A percentile compares a stretch with the other conserved stretches of the same genome.
Conservation (phyloP, 163 green algal genomes). For the Scenedesmus sp. region DNA sequence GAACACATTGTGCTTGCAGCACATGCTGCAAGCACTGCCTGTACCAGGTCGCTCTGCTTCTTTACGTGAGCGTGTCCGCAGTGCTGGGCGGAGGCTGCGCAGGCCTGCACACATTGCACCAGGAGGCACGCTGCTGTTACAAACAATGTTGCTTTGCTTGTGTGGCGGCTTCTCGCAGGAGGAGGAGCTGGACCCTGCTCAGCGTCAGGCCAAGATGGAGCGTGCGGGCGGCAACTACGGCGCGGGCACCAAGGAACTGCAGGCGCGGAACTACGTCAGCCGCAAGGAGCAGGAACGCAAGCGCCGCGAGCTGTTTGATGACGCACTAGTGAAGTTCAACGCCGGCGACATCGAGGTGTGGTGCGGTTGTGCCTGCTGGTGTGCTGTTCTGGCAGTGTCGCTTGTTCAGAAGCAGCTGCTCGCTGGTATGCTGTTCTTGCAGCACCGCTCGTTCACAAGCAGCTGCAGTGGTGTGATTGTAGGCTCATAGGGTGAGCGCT, state of each 20-base stretch:
- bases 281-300: conserved; percentile 90
- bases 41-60: too few species aligned
- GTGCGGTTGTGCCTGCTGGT: not conserved
- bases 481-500: too few species aligned
- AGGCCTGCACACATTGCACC: too few species aligned
- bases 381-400: not conserved
- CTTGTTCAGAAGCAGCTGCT: too few species aligned
- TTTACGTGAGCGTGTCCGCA: too few species aligned
- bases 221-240: conserved; percentile 96
- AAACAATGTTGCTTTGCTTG: not conserved
- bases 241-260: conserved; percentile 93
- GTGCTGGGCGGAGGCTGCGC: too few species aligned
- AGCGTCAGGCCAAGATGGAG: conserved; percentile 84
- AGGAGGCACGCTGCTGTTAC: not conserved
- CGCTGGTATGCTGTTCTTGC: too few species aligned
- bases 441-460: too few species aligned
- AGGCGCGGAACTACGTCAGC: conserved; percentile 92
- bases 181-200: conserved; percentile 74
- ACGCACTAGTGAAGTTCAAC: conserved; percentile 89
- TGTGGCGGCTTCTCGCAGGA: conserved; percentile 27
- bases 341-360: conserved; percentile 78
- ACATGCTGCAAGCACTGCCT: not conserved
- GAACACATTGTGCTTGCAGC: not conserved
- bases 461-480: too few species aligned
- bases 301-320: conserved; percentile 93